Percentiles rank a stretch among this genome's conserved stretches.
These are phyloP conservation scores for Tardiomyces digboiensis DNA, from an alignment of 1,139 yeast genomes.

Conservation along the genomic window DNA sequence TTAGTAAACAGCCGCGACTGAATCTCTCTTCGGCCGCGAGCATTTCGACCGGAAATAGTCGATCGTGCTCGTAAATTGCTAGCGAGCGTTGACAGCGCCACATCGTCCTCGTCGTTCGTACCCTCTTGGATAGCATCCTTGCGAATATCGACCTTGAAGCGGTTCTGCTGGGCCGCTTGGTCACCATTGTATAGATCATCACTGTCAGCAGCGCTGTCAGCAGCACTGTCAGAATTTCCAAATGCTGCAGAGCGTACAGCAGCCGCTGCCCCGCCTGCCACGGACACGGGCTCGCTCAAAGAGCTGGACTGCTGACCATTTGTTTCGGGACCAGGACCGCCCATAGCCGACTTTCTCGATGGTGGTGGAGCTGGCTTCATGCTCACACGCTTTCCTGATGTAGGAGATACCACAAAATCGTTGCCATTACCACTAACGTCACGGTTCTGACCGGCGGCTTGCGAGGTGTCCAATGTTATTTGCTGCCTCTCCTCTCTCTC, in stretches of 20 bases:
- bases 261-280: neutral
- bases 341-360: neutral
- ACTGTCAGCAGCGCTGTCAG: slow-evolving; percentile 10
- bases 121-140: slow-evolving; percentile 27
- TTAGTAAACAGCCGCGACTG: slow-evolving; percentile 39
- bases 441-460: neutral
- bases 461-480: neutral
- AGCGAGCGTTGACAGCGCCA: slow-evolving; percentile 23
- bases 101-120: slow-evolving; percentile 13
- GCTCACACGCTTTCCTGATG: neutral
- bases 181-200: slow-evolving; percentile 6
- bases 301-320: neutral
- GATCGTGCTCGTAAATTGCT: slow-evolving; percentile 22
- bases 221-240: neutral
- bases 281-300: neutral
- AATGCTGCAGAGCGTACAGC: neutral
- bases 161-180: slow-evolving; percentile 7
- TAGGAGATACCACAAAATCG: neutral
- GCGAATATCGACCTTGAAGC: slow-evolving; percentile 21
- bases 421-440: neutral
- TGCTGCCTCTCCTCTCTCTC: neutral
- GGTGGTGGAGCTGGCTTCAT: slow-evolving; percentile 1
- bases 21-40: slow-evolving; percentile 36
- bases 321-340: neutral
- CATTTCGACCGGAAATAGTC: slow-evolving; percentile 20